Base-by-base conservation (phyloP, 2,329 filamentous ascomycete genomes). In the Aspergillus cejpii region DNA sequence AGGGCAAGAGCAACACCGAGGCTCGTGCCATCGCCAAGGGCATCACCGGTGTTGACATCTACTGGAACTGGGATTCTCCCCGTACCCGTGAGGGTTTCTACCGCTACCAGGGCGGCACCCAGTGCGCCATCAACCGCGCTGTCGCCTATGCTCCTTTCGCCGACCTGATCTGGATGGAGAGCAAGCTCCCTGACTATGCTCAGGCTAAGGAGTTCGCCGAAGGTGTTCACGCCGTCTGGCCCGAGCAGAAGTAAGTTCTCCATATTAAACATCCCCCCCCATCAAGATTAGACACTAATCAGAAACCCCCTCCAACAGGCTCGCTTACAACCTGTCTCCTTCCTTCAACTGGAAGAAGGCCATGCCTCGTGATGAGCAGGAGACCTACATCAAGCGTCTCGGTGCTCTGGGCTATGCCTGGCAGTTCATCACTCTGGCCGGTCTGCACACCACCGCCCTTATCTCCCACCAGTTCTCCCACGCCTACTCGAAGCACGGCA, bases 331-430 rank as follows among this genome's bases (percentile, higher is more conserved):
- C 77, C 84, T 98, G 53, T 96, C 89, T 0, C 92, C 92, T 23
- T 95, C 89, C 3, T 98, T 98, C 84, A 98, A 98, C 81, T 98
- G 92, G 92, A 97, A 97, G 77, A 79, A 89, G 47, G 92, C 91
- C 59, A 96, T 96, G 90, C 78, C 87, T 36, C 81, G 85, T 55
- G 77, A 79, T 42, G 91, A 97, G 67, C 92, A 98, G 73, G 88
- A 95, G 74, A 98, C 92, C 15, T 98, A 97, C 74, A 98, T 98
- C 74, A 76, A 83, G 52, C 87, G 92, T 33, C 85, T 98, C 31
- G 89, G 83, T 49, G 63, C 74, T 51, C 80, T 98, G 39, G 92
- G 92, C 52, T 98, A 98, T 80, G 94, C 88, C 80, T 98, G 92
- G 92, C 92, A 98, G 71, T 98, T 98, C 77, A 98, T 98, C 75